These are phyloP conservation scores for Leccinum olivaceopallidum DNA, from an alignment of 768 basidiomycete species.

Conservation along the genomic window DNA sequence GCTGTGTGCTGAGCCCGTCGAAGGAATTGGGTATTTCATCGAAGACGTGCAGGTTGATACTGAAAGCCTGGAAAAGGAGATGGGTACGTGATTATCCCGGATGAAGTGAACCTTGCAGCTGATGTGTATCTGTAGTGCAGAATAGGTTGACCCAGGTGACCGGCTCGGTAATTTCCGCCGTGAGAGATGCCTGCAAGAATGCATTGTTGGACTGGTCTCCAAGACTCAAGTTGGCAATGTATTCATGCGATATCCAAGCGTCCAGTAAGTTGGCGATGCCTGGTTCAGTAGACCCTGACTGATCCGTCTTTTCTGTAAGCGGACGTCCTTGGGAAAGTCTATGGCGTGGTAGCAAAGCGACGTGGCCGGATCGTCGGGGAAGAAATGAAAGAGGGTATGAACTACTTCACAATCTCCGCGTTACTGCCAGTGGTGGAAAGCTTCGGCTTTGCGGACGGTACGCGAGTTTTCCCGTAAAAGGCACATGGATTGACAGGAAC, in stretches of 20 bases:
- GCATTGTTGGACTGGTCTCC: constrained; percentile 98
- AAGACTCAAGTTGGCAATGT: constrained; percentile 96
- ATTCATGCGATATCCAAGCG: constrained; percentile 97
- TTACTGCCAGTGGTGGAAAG: constrained; percentile 94
- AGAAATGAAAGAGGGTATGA: constrained; percentile 98
- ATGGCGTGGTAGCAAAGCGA: constrained; percentile 90
- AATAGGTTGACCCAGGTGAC: constrained; percentile 82
- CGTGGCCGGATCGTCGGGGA: constrained; percentile 93
- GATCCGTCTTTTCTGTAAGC: constrained; percentile 45
- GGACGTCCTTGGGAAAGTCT: constrained; percentile 97
- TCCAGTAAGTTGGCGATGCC: constrained; percentile 64
- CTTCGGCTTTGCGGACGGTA: constrained; percentile 97
- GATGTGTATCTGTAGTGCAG: constrained; percentile 51
- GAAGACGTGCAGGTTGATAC: constrained; percentile 69
- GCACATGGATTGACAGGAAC: constrained; percentile 10
- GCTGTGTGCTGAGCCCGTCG: constrained; percentile 91
- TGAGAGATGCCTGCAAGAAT: constrained; percentile 86
- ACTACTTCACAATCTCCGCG: constrained; percentile 91
- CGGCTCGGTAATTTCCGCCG: constrained; percentile 87
- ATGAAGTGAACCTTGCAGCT: constrained; percentile 12
- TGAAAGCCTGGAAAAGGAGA: constrained; percentile 61
- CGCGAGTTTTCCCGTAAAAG: constrained; percentile 1
- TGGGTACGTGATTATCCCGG: constrained; percentile 45
- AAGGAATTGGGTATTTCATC: constrained; percentile 90
- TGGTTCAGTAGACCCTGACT: constrained; percentile 4